A percentile compares a stretch with the other conserved stretches of the same genome.
phyloP scores from a whole-genome alignment of 1,284 basidiomycete genomes.

The Erythrobasidium hasegawianum region DNA sequence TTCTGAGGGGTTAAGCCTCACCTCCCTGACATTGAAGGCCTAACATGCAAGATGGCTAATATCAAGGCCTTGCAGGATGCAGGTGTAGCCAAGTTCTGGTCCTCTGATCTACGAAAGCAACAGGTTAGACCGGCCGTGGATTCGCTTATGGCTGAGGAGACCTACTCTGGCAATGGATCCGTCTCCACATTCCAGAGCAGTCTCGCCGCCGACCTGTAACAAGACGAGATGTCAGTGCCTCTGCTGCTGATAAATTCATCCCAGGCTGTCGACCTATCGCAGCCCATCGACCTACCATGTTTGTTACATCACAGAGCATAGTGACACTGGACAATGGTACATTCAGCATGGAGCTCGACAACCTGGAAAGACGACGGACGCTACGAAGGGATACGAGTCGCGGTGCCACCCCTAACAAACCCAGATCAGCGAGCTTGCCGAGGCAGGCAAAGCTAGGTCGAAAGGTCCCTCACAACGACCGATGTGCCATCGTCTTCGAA shows the following conservation, averaged over 20 bases:
- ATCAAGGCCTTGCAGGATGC: slow-evolving; percentile 44
- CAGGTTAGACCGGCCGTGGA: no score
- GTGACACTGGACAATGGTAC: slow-evolving; percentile 41
- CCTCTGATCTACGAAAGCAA: slow-evolving; percentile 44
- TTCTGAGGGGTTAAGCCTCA: no score
- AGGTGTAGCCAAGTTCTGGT: slow-evolving; percentile 41
- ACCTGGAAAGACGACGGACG: no score
- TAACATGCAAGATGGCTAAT: slow-evolving; percentile 43
- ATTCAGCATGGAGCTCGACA: background rate
- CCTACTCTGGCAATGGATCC: slow-evolving; percentile 41
- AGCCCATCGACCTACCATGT: slow-evolving; percentile 28
- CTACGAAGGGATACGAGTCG: slow-evolving; percentile 40
- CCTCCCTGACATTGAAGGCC: slow-evolving; percentile 38
- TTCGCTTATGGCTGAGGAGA: no score
- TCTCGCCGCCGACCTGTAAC: slow-evolving; percentile 43
- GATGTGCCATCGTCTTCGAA: background rate
- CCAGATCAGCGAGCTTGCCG: no score
- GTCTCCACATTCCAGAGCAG: slow-evolving; percentile 41
- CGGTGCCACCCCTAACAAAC: slow-evolving; percentile 6
- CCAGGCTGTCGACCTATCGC: background rate
- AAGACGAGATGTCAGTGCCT: no score
- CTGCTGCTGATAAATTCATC: background rate
- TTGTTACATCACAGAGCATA: slow-evolving; percentile 43
- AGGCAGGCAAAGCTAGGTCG: no score
- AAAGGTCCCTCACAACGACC: background rate